phyloP scores from a whole-genome alignment of 1,139 yeast species.

The Blastobotrys ciferrii region DNA sequence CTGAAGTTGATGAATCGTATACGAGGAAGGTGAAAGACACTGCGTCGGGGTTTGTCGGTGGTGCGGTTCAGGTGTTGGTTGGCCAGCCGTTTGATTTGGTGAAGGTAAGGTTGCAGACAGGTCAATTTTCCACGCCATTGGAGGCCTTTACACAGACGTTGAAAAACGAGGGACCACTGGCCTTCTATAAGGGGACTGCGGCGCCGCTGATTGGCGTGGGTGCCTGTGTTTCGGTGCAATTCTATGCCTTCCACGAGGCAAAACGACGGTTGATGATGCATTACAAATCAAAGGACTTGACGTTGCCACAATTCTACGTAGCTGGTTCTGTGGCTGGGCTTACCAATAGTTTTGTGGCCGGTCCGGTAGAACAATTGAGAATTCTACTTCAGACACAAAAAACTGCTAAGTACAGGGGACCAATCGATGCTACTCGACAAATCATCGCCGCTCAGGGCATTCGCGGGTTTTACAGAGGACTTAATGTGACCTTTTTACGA shows the following conservation, averaged over 20 bases:
- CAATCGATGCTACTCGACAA: conserved; percentile 47
- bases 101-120: conserved; percentile 63
- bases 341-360: conserved; percentile 66
- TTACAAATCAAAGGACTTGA: conserved; percentile 39
- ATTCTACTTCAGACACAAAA: conserved; percentile 65
- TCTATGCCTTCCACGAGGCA: conserved; percentile 76
- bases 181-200: conserved; percentile 56
- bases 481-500: conserved; percentile 56
- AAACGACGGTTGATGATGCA: conserved; percentile 48
- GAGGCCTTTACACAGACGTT: conserved; percentile 55
- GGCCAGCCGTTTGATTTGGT: conserved; percentile 76
- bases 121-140: conserved; percentile 48
- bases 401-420: conserved; percentile 43
- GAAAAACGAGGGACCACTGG: conserved; percentile 58
- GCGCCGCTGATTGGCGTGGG: conserved; percentile 58
- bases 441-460: conserved; percentile 51
- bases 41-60: conserved; percentile 47
- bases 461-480: conserved; percentile 60
- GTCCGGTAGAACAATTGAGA: conserved; percentile 76
- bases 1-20: conserved; percentile 46
- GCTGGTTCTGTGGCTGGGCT: conserved; percentile 81
- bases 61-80: conserved; percentile 67
- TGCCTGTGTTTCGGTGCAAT: conserved; percentile 70
- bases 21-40: conserved; percentile 61
- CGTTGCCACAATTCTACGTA: conserved; percentile 59